A percentile compares a stretch with the other conserved stretches of the same genome.
Evolutionary conservation across 345 rosid genomes (phyloP).

Genomic region (Hibiscus syriacus): DNA sequence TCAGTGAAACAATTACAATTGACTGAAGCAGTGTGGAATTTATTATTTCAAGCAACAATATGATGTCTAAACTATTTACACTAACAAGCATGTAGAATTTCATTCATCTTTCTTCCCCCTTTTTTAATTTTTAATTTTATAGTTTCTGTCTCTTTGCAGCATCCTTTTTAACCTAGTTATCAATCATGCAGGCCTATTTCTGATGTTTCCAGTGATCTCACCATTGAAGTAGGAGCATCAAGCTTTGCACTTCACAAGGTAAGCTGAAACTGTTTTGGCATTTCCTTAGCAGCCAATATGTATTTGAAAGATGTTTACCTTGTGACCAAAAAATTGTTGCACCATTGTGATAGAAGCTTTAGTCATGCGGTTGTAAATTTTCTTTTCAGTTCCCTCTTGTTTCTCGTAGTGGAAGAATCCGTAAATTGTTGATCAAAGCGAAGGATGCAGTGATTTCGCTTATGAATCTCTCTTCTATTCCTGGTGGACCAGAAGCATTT

Average conservation of each 20-base stretch:
- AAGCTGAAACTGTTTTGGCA: constrained; percentile 7
- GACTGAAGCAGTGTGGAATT: constrained; percentile 4
- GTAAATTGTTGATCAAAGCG: constrained; percentile 59
- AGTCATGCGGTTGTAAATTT: constrained; percentile 4
- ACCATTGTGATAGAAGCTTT: not conserved
- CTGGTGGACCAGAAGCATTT: constrained; percentile 87
- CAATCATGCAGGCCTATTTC: constrained; percentile 82
- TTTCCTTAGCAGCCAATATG: not conserved
- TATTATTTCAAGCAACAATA: constrained; percentile 23
- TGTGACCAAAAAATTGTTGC: not conserved
- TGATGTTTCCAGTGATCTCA: constrained; percentile 91
- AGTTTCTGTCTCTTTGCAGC: constrained; percentile 9
- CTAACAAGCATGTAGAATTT: constrained; percentile 33
- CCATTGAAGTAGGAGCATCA: constrained; percentile 72
- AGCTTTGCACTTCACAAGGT: constrained; percentile 92
- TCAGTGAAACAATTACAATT: not conserved
- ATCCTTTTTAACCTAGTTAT: constrained; percentile 6
- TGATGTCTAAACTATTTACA: constrained; percentile 32
- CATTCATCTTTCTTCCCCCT: not conserved
- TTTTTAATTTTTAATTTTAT: not conserved
- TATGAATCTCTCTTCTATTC: constrained; percentile 47
- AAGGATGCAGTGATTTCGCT: constrained; percentile 60
- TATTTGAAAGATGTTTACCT: not conserved
- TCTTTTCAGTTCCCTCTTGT: constrained; percentile 77
- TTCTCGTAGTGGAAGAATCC: constrained; percentile 78